Evolutionary conservation across 2,329 filamentous ascomycete species (phyloP), one percentile per base, ranked within the genome.

Genomic region (Botrytis fabae): DNA sequence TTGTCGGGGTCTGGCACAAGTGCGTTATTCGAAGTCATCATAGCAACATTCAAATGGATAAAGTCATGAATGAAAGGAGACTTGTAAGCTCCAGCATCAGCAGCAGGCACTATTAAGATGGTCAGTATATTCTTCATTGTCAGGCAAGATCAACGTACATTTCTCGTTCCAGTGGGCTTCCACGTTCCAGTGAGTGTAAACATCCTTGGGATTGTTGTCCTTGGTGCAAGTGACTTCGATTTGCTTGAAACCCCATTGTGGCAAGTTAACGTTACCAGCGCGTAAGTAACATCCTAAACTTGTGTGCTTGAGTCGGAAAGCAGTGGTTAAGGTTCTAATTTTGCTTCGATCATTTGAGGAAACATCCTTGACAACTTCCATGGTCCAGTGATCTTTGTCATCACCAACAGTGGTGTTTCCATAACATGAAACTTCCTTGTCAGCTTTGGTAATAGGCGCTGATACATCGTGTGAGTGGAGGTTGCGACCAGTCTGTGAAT

Each of bases 21-120:
- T 38, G 96, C 96, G 81, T 99, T 99, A 88, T 99, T 99, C 57
- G 96, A 98, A 5, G 96, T 99, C 95, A 98, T 98, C 96, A 99
- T 99, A 75, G 96, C 96, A 75, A 99, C 96, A 82, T 99, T 99
- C 75, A 98, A 86, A 82, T 99, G 96, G 76, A 99, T 91, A 80
- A 99, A 99, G 83, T 99, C 96, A 81, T 97, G 95, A 80, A 97
- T 87, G 87, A 99, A 99, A 3, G 97, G 96, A 51, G 95, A 98
- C 85, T 93, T 97, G 86, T 98, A 99, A 73, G 93, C 91, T 79
- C 92, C 93, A 71, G 96, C 93, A 83, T 98, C 93, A 78, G 93
- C 92, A 75, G 93, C 90, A 57, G 96, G 95, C 40, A 98, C 93
- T 96, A 79, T 51, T 62, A 51, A 28, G 40, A 28, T 54, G 60